Base-by-base conservation (phyloP, 192 early-diverging fungal genomes). In the Dispira parvispora region DNA sequence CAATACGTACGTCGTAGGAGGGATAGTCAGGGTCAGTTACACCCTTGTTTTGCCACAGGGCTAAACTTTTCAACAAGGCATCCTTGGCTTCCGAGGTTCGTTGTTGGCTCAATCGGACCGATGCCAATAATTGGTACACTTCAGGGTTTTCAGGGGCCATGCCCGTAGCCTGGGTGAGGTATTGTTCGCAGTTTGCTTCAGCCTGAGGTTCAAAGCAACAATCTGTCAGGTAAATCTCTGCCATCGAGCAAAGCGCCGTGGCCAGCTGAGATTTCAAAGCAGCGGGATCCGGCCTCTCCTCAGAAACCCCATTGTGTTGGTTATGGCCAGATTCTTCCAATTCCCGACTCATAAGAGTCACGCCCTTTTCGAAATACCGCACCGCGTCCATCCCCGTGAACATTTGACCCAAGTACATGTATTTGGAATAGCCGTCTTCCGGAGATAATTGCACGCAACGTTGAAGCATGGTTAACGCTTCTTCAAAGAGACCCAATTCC, bases 181-280 rank as follows among this genome's bases (percentile, higher is more conserved):
- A 87, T 53, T 78, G 65, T 62, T 91, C 88, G 67, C 92, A 94
- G 45, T 79, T 79, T 61, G 81, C 72, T 73, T 96, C 96, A 6
- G 96, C 96, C 21, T 91, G 82, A 9, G 82, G 80, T 55, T 92
- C 89, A 71, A 94, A 94, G 68, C 96, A 99, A 71, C 89, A 94
- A 68, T 99, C 96, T 0, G 96, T 97, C 73, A 99, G 82, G 71
- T 92, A 99, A 21, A 97, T 91, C 68, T 99, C 96, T 3, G 89
- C 82, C 83, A 99, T 92, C 44, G 92, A 88, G 71, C 90, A 93
- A 23, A 93, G 78, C 13, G 92, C 93, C 47, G 80, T 78, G 0
- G 91, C 82, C 62, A 90, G 83, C 66, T 94, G 91, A 27, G 74
- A 66, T 20, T 66, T 68, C 3, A 91, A 62, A 5, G 64, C 64